Evolutionary conservation across 768 basidiomycete species (phyloP), one percentile per base, ranked within the genome.

Genomic region (Naganishia kalamii): DNA sequence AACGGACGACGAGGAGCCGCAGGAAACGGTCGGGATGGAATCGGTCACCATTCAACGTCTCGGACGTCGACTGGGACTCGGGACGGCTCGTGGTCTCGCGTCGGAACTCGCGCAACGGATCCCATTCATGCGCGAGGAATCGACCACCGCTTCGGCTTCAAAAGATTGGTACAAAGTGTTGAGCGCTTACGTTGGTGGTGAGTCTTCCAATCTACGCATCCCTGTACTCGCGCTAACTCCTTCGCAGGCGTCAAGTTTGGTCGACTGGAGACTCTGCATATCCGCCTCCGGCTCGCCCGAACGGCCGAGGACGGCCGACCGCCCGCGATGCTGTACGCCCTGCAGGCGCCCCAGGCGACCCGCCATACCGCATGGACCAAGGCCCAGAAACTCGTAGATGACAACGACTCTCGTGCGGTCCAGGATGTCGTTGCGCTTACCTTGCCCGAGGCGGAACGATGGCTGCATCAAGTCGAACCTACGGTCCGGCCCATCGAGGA

Each of bases 251-350:
- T 54, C 33, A 29, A 43, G 4, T 50, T 71, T 0, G 64, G 66
- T 2, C 3, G 41, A 5, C 23, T 72, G 2, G 66, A 52, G 13
- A 49, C 64, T 17, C 57, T 60, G 30, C 73, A 73, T 30, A 37
- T 72, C 23, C 60, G 67, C 17, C 33, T 75, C 3, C 51, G 54
- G 30, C 48, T 65, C 29, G 65, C 68, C n/a, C 65, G 63, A 25
- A 67, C 69, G 0, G 70, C 73, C 15, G 15, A 4, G 1, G 25
- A 33, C 10, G 61, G 63, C 21, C 52, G 70, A 15, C 63, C 72
- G 51, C 59, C 69, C 6, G 67, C 75, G 11, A 60, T 74, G 5
- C 60, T 75, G 0, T 70, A 74, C 1, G 76, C 76, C 11, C 63
- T 77, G 17, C 41, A 46, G n/a, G 44, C 25, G 2, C 10, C 43